phyloP scores from a whole-genome alignment of 2,329 filamentous ascomycete species.

The Fusarium sp. region DNA sequence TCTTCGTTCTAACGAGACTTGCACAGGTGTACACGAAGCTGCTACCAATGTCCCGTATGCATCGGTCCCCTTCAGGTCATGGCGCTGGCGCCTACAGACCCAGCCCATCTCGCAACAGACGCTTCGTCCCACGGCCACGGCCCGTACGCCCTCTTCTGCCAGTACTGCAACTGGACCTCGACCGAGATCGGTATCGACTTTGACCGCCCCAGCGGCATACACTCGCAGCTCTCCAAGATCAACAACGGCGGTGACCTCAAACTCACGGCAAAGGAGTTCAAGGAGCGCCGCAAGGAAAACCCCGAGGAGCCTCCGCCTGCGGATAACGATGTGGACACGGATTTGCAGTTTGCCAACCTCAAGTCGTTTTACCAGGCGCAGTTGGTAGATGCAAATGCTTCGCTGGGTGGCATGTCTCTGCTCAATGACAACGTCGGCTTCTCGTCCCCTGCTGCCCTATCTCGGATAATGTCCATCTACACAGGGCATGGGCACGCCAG shows the following conservation, averaged over 20 bases:
- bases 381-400: conserved; percentile 71
- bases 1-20: conserved; percentile 32
- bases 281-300: conserved; percentile 63
- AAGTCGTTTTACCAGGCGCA: conserved; percentile 86
- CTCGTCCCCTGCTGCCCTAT: conserved; percentile 82
- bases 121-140: conserved; percentile 47
- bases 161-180: conserved; percentile 93
- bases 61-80: conserved; percentile 82
- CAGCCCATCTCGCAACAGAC: conserved; percentile 58
- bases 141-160: conserved; percentile 85
- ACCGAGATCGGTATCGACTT: conserved; percentile 91
- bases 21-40: conserved; percentile 87
- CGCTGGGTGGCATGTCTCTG: conserved; percentile 60
- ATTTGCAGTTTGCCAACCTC: conserved; percentile 80
- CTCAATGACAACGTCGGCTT: conserved; percentile 61
- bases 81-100: conserved; percentile 70
- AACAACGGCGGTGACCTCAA: conserved; percentile 69
- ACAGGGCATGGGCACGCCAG: conserved; percentile 73
- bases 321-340: conserved; percentile 67
- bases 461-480: conserved; percentile 93
- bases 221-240: conserved; percentile 80
- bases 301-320: conserved; percentile 52
- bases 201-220: conserved; percentile 88
- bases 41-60: conserved; percentile 94
- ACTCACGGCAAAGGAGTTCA: conserved; percentile 63